Conservation (phyloP, 2,329 filamentous ascomycete genomes). For the Colletotrichum sp. region DNA sequence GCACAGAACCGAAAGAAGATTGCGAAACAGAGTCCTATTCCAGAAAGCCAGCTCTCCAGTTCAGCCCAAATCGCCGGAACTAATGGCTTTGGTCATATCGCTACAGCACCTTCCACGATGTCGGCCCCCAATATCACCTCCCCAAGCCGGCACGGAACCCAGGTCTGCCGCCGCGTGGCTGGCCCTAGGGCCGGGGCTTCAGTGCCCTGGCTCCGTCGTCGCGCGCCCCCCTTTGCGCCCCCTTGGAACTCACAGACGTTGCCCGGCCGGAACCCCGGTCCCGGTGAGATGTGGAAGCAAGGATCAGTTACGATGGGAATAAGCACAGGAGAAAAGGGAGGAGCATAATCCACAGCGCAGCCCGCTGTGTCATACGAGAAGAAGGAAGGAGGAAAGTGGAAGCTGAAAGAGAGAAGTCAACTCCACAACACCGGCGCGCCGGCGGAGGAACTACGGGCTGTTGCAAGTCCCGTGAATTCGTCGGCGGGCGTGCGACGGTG, state of each 20-base stretch:
- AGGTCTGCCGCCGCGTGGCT: neutral
- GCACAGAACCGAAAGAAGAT: neutral
- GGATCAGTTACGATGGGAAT: neutral
- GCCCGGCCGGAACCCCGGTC: neutral
- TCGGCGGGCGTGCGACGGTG: neutral
- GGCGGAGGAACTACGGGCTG: neutral
- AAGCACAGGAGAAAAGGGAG: neutral
- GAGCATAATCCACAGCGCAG: neutral
- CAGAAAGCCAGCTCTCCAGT: neutral
- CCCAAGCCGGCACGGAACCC: neutral
- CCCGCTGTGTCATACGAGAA: neutral
- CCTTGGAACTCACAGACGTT: neutral
- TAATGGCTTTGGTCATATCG: neutral
- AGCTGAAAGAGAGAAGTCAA: neutral
- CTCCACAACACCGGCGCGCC: neutral
- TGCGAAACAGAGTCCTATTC: neutral
- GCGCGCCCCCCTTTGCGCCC: neutral
- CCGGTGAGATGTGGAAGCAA: neutral
- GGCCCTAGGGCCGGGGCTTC: neutral
- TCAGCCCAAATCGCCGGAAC: neutral
- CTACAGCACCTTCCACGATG: neutral
- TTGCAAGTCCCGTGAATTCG: neutral
- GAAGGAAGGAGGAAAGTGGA: neutral
- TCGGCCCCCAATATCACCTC: conserved; percentile 4
- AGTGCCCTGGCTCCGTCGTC: neutral